Evolutionary conservation across 2,329 filamentous ascomycete genomes (phyloP).

Genomic region (Fusarium temperatum): DNA sequence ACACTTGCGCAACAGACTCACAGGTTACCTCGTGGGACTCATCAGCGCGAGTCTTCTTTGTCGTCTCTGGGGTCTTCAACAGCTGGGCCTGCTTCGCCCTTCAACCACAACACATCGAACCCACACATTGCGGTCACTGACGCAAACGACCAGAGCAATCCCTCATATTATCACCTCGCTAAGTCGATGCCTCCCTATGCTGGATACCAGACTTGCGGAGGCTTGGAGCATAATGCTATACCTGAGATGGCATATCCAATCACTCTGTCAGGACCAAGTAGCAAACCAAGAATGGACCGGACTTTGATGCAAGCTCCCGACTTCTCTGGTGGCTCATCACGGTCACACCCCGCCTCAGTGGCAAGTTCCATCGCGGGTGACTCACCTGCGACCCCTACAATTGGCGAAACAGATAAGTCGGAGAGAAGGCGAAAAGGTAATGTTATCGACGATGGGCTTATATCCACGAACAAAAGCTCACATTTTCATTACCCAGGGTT

Average conservation of each 20-base stretch:
- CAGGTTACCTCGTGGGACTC: conserved; percentile 53
- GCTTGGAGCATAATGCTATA: conserved; percentile 48
- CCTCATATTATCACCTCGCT: conserved; percentile 57
- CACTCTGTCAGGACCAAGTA: conserved; percentile 48
- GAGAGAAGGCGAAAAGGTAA: conserved; percentile 66
- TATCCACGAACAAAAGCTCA: conserved; percentile 62
- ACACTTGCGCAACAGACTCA: conserved; percentile 50
- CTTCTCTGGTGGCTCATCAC: conserved; percentile 50
- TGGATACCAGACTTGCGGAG: conserved; percentile 50
- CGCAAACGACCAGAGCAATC: conserved; percentile 52
- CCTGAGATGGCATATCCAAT: conserved; percentile 53
- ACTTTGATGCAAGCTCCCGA: conserved; percentile 58
- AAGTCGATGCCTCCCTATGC: conserved; percentile 57
- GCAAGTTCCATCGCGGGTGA: conserved; percentile 66
- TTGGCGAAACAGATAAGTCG: conserved; percentile 58
- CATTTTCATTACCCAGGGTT: conserved; percentile 59
- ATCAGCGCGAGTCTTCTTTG: conserved; percentile 69
- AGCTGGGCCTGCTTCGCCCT: conserved; percentile 68
- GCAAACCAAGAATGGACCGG: conserved; percentile 53
- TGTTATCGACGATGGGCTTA: conserved; percentile 23
- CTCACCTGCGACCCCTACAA: conserved; percentile 66
- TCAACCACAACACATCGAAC: conserved; percentile 62
- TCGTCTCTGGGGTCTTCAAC: conserved; percentile 68
- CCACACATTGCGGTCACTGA: conserved; percentile 67
- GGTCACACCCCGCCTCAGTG: conserved; percentile 64